Conservation (phyloP, 805 yeast species). For the Sugiyamaella valdiviana region DNA sequence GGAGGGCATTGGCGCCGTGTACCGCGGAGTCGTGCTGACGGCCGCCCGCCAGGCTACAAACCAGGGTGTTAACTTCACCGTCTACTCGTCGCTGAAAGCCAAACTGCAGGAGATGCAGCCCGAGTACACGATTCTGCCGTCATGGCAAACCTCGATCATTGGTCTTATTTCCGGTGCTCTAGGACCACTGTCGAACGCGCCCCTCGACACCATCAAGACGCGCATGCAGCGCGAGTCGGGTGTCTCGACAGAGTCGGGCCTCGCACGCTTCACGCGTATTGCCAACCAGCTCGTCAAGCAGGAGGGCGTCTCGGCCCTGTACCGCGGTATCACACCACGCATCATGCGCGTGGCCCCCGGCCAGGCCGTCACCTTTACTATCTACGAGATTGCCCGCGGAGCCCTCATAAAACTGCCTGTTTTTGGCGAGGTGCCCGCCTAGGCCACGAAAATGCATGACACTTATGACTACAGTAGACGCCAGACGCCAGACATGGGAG, state of each 20-base stretch:
- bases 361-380: slow-evolving; percentile 97
- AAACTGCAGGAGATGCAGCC: slow-evolving; percentile 50
- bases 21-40: slow-evolving; percentile 91
- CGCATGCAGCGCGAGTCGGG: slow-evolving; percentile 89
- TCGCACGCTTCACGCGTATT: slow-evolving; percentile 73
- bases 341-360: slow-evolving; percentile 99
- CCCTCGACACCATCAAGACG: slow-evolving; percentile 94
- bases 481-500: neutral
- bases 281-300: slow-evolving; percentile 75
- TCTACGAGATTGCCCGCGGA: slow-evolving; percentile 80
- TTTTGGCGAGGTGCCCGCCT: slow-evolving; percentile 10
- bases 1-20: slow-evolving; percentile 83
- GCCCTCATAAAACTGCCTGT: slow-evolving; percentile 41
- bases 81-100: slow-evolving; percentile 78
- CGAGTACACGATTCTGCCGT: slow-evolving; percentile 60
- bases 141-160: slow-evolving; percentile 89
- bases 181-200: slow-evolving; percentile 97
- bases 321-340: slow-evolving; percentile 97
- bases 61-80: slow-evolving; percentile 98
- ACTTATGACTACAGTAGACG: neutral
- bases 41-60: slow-evolving; percentile 98
- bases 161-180: slow-evolving; percentile 94
- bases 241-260: slow-evolving; percentile 53
- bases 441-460: neutral
- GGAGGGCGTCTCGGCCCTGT: slow-evolving; percentile 83